A percentile compares a stretch with the other conserved stretches of the same genome.
Evolutionary conservation across 768 basidiomycete genomes (phyloP).

Genomic region (Strobilomyces confusus): DNA sequence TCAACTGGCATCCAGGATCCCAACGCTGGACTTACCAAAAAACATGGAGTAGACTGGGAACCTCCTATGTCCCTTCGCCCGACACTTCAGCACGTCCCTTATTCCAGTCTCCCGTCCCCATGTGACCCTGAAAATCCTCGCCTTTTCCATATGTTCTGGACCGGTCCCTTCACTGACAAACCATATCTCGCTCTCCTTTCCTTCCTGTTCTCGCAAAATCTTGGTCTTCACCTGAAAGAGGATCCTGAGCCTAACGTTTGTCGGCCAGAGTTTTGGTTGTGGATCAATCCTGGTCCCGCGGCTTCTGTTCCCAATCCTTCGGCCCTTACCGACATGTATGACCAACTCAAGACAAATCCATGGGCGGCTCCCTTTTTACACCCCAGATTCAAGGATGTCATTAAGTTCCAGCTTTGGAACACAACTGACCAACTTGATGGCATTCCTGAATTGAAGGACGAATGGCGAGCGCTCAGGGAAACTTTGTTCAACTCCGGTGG

Average conservation of each 20-base stretch:
- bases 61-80: constrained; percentile 41
- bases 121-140: constrained; percentile 87
- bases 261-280: constrained; percentile 92
- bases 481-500: constrained; percentile 89
- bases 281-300: constrained; percentile 98
- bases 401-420: constrained; percentile 97
- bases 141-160: constrained; percentile 99
- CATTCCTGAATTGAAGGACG: constrained; percentile 81
- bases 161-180: constrained; percentile 97
- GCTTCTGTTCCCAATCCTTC: constrained; percentile 82
- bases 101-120: constrained; percentile 50
- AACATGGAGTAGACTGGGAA: constrained; percentile 63
- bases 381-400: constrained; percentile 83
- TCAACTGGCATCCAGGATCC: constrained; percentile 39
- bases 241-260: constrained; percentile 47
- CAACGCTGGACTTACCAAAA: constrained; percentile 54
- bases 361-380: constrained; percentile 97
- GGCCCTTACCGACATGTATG: constrained; percentile 80
- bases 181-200: constrained; percentile 94
- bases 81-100: constrained; percentile 51
- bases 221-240: constrained; percentile 69
- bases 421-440: constrained; percentile 96
- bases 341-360: constrained; percentile 75
- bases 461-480: constrained; percentile 75
- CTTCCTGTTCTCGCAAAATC: constrained; percentile 94